Percentiles rank a stretch among this genome's conserved stretches.
These are phyloP conservation scores for Drosera spatulata DNA, from an alignment of 179 eudicot species.

Conservation along the genomic window DNA sequence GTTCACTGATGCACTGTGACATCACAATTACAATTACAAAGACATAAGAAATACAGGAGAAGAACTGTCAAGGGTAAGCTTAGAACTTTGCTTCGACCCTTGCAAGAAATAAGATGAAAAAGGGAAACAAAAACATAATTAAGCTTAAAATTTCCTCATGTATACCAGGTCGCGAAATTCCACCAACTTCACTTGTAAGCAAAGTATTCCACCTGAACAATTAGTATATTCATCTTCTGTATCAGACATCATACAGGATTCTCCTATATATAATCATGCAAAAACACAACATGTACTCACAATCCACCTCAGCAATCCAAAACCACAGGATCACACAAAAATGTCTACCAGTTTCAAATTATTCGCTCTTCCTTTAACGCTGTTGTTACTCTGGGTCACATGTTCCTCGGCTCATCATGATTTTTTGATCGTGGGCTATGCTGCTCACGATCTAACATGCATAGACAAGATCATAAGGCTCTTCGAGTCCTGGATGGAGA, in stretches of 20 bases:
- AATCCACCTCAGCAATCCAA: conserved; percentile 9
- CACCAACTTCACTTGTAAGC: conserved; percentile 45
- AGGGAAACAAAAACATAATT: too few species aligned
- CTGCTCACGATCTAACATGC: conserved; percentile 53
- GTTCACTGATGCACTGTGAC: too few species aligned
- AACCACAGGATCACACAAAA: background rate
- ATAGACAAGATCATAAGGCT: conserved; percentile 48
- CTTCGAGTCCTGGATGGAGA: conserved; percentile 76
- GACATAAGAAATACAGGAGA: too few species aligned
- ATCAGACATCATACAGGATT: conserved; percentile 1
- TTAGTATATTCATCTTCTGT: background rate
- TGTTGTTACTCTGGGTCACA: conserved; percentile 11
- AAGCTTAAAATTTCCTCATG: too few species aligned
- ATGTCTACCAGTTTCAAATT: conserved; percentile 12
- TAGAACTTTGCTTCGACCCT: too few species aligned
- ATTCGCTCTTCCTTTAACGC: conserved; percentile 9
- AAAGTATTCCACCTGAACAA: conserved; percentile 3
- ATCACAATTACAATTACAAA: too few species aligned
- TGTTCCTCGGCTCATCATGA: conserved; percentile 9
- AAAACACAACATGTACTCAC: conserved; percentile 7
- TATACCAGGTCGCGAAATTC: background rate
- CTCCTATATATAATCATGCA: conserved; percentile 17
- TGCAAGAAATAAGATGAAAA: too few species aligned
- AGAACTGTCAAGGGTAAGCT: too few species aligned
- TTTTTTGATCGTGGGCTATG: conserved; percentile 70